Base-by-base conservation (phyloP, 1,139 yeast species). In the Hyphopichia buzzinii region DNA sequence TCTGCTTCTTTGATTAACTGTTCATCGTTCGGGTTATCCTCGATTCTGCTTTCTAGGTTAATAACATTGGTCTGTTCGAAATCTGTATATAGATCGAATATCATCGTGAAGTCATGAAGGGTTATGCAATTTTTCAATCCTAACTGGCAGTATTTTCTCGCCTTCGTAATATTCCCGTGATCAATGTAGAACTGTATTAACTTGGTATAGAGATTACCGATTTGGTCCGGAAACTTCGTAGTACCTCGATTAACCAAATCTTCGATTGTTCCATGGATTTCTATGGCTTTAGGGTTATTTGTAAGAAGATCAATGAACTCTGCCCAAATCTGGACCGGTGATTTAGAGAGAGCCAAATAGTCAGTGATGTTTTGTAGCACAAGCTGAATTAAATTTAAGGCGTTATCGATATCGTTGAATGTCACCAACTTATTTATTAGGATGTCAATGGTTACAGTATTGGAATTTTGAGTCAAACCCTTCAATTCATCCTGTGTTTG, bases 31-130 rank as follows among this genome's bases (percentile, higher is more conserved):
- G 48, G n/a, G 23, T 24, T 26, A 5, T 47, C 43, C 10, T 58
- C 57, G 8, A 54, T 47, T 30, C 52, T 50, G 16, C 55, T 57
- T 44, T 76, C 55, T 13, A 74, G 39, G 16, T 56, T 55, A 2
- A 69, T 56, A 8, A 81, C 54, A 7, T 65, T 45, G 1, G 67
- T 50, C 44, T 84, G 92, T 51, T 81, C 83, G 50, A 79, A 74
- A 43, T 81, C 82, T 3, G 82, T 60, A 49, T 75, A 81, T 4
- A 77, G 63, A 52, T 86, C 87, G 56, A 77, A 89, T 1, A 87
- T 61, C 23, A 66, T 50, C 0, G 83, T 72, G 52, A 88, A 87
- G 44, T 85, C 94, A 25, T 68, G 64, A 2, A 83, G 63, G 0
- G 87, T 77, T 4, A 55, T 43, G 8, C 82, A 77, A 1, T 62